Conservation (phyloP, 202 grass and related monocot species). For the Saccharum hybrid region DNA sequence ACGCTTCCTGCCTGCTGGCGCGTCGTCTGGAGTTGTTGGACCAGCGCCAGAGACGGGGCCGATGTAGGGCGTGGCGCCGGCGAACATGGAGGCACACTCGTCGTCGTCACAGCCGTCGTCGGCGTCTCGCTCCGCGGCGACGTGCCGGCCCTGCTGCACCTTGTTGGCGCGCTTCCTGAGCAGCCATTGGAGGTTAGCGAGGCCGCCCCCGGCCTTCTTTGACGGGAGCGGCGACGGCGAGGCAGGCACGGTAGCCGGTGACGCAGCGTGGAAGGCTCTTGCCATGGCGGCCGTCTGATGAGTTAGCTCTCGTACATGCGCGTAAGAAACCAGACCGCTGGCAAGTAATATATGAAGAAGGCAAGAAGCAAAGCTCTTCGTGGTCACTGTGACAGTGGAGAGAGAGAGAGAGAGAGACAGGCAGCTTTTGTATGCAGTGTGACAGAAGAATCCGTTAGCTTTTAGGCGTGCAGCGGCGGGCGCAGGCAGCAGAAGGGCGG, state of each 20-base stretch:
- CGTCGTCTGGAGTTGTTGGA: background rate
- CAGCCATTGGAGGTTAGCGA: conserved; percentile 52
- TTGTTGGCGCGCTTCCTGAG: conserved; percentile 48
- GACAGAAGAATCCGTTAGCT: conserved; percentile 20
- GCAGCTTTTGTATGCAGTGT: conserved; percentile 21
- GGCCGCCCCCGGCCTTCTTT: conserved; percentile 29
- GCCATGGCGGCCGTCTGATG: conserved; percentile 47
- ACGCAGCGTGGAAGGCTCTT: conserved; percentile 54
- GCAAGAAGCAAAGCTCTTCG: background rate
- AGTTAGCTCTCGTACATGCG: background rate
- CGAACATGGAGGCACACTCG: conserved; percentile 37
- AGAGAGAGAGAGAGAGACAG: background rate
- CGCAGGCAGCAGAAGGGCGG: background rate
- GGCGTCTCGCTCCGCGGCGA: background rate
- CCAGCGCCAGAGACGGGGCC: background rate
- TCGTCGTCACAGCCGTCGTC: background rate
- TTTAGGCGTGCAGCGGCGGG: background rate
- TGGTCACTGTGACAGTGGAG: background rate
- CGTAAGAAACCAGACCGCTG: background rate
- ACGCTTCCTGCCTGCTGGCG: background rate
- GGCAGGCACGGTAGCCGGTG: conserved; percentile 39
- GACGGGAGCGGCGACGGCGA: conserved; percentile 48
- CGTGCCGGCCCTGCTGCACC: conserved; percentile 13
- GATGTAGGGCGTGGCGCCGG: conserved; percentile 37
- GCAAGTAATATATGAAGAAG: conserved; percentile 4